phyloP scores from a whole-genome alignment of 192 early-diverging fungal genomes.

The Phycomyces nitens region DNA sequence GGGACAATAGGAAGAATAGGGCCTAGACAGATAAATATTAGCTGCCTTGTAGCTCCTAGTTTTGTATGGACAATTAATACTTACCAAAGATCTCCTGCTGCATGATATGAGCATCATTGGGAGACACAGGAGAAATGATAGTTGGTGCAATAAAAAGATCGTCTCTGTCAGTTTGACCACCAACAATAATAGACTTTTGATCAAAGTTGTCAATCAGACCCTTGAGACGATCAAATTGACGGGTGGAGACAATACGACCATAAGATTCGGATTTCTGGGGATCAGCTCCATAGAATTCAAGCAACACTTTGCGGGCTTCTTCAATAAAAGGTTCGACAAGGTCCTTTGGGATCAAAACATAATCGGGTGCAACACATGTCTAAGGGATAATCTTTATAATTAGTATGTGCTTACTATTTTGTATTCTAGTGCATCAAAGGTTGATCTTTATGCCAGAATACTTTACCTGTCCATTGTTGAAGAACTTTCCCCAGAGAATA shows the following conservation, averaged over 20 bases:
- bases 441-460: too few species aligned
- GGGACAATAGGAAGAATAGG: slow-evolving; percentile 58
- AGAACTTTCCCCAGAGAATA: slow-evolving; percentile 74
- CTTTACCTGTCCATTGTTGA: slow-evolving; percentile 79
- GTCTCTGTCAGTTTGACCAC: slow-evolving; percentile 41
- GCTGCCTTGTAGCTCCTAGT: neutral
- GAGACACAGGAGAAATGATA: slow-evolving; percentile 46
- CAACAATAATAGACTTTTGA: slow-evolving; percentile 39
- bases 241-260: slow-evolving; percentile 66
- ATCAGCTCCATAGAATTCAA: slow-evolving; percentile 49
- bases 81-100: slow-evolving; percentile 61
- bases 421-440: too few species aligned
- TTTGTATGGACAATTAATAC: neutral
- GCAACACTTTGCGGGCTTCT: slow-evolving; percentile 44
- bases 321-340: slow-evolving; percentile 56
- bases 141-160: slow-evolving; percentile 58
- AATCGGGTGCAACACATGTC: slow-evolving; percentile 87
- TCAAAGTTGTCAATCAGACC: slow-evolving; percentile 43
- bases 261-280: slow-evolving; percentile 51
- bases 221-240: slow-evolving; percentile 71
- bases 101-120: slow-evolving; percentile 39
- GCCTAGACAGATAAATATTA: slow-evolving; percentile 13
- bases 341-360: slow-evolving; percentile 65
- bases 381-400: slow-evolving; percentile 37
- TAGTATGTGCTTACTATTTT: neutral